phyloP scores from a whole-genome alignment of 1,284 basidiomycete genomes.

The Ceratobasidium sp. region DNA sequence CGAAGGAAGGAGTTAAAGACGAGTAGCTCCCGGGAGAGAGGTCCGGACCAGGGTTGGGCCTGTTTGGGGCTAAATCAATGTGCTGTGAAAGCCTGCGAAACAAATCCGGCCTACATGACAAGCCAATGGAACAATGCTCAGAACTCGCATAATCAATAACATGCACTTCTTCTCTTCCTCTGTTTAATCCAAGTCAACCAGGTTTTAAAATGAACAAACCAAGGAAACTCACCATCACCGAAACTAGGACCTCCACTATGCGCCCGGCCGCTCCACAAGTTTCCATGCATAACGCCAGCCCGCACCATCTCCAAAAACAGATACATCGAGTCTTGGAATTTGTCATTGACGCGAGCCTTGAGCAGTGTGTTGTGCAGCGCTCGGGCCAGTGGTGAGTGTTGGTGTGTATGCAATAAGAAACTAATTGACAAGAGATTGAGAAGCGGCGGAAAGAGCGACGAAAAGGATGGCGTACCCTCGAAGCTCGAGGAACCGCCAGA shows the following conservation, averaged over 20 bases:
- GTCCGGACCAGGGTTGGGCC: constrained; percentile 92
- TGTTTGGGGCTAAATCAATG: constrained; percentile 56
- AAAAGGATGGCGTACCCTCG: constrained; percentile 75
- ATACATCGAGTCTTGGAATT: constrained; percentile 97
- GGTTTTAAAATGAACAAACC: constrained; percentile 1
- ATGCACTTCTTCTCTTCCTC: constrained; percentile 93
- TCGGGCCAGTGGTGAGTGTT: constrained; percentile 89
- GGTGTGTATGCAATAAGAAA: constrained; percentile 90
- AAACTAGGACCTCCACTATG: constrained; percentile 97
- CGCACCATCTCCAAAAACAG: constrained; percentile 93
- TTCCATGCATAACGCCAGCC: constrained; percentile 95
- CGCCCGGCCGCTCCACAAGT: constrained; percentile 88
- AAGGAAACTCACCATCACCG: constrained; percentile 75
- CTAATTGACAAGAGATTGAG: constrained; percentile 59
- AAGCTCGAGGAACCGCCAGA: constrained; percentile 97
- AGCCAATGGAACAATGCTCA: constrained; percentile 92
- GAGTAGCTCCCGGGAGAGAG: constrained; percentile 93
- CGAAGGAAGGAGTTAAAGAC: constrained; percentile 99
- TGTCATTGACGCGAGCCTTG: constrained; percentile 90
- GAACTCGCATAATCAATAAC: constrained; percentile 95
- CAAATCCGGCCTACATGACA: constrained; percentile 78
- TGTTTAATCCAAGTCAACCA: constrained; percentile 52
- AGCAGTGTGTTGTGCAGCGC: constrained; percentile 89
- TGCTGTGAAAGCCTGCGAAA: constrained; percentile 30
- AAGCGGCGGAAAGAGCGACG: neutral